These are phyloP conservation scores for Theobroma grandiflorum DNA, from an alignment of 441 rosid species.

Conservation along the genomic window DNA sequence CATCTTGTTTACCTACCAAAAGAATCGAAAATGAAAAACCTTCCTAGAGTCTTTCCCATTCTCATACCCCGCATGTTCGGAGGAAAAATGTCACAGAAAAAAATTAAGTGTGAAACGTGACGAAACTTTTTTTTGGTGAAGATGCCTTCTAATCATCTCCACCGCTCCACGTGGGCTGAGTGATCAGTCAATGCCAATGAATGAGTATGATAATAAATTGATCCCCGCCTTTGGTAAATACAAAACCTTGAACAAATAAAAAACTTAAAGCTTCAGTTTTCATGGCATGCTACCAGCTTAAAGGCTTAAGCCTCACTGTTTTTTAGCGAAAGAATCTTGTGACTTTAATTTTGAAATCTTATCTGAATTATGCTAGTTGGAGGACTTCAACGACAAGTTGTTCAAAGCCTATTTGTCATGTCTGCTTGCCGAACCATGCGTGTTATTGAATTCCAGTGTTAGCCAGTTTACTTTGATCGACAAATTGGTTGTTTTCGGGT, in stretches of 20 bases:
- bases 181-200: not conserved
- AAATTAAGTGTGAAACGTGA: not conserved
- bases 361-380: not conserved
- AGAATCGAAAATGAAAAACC: constrained; percentile 4
- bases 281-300: not conserved
- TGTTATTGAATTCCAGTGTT: constrained; percentile 3
- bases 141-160: constrained; percentile 37
- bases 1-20: not conserved
- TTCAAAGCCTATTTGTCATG: constrained; percentile 35
- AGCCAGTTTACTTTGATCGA: not conserved
- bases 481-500: not conserved
- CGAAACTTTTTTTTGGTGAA: not conserved
- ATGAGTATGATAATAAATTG: not conserved
- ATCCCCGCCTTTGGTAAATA: not conserved
- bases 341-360: constrained; percentile 6
- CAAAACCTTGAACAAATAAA: not conserved
- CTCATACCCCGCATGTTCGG: not conserved
- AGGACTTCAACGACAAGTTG: constrained; percentile 19
- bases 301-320: not conserved
- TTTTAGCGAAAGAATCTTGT: constrained; percentile 3
- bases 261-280: not conserved
- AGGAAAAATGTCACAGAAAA: not conserved
- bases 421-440: constrained; percentile 8
- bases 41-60: not conserved
- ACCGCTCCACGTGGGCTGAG: constrained; percentile 36